Percentiles rank a stretch among this genome's conserved stretches.
Conservation (phyloP, 768 basidiomycete species). For the Hygrophoropsis aurantiaca region DNA sequence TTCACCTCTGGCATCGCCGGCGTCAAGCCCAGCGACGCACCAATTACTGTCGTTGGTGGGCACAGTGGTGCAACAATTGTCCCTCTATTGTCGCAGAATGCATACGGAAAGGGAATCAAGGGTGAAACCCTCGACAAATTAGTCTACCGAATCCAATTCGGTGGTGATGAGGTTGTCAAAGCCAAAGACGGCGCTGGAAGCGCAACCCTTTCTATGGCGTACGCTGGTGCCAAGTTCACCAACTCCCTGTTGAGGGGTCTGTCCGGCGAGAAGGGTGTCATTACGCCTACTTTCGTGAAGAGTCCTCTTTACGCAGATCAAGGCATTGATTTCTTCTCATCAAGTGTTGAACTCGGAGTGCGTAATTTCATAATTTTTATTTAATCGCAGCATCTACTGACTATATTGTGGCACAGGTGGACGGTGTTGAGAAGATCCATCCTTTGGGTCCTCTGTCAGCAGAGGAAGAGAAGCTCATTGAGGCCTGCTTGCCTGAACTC, state of each 20-base stretch:
- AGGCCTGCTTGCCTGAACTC: constrained; percentile 86
- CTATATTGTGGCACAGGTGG: constrained; percentile 39
- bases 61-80: constrained; percentile 98
- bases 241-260: constrained; percentile 59
- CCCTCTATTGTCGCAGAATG: constrained; percentile 85
- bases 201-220: constrained; percentile 78
- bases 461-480: constrained; percentile 84
- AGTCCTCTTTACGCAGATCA: constrained; percentile 81
- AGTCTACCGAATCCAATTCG: constrained; percentile 93
- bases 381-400: constrained; percentile 8
- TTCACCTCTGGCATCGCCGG: constrained; percentile 78
- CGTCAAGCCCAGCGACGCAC: constrained; percentile 61
- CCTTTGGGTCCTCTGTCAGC: constrained; percentile 76
- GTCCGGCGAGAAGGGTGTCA: constrained; percentile 64
- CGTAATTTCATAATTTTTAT: constrained; percentile 18
- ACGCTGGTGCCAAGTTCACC: constrained; percentile 73
- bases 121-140: constrained; percentile 77
- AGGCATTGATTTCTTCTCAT: constrained; percentile 94
- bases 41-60: constrained; percentile 88
- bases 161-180: constrained; percentile 98
- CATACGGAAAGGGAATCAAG: constrained; percentile 65
- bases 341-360: constrained; percentile 92
- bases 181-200: constrained; percentile 89
- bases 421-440: constrained; percentile 94
- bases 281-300: constrained; percentile 86